phyloP scores from a whole-genome alignment of 1,139 yeast species.

The Pneumocystis canis region DNA sequence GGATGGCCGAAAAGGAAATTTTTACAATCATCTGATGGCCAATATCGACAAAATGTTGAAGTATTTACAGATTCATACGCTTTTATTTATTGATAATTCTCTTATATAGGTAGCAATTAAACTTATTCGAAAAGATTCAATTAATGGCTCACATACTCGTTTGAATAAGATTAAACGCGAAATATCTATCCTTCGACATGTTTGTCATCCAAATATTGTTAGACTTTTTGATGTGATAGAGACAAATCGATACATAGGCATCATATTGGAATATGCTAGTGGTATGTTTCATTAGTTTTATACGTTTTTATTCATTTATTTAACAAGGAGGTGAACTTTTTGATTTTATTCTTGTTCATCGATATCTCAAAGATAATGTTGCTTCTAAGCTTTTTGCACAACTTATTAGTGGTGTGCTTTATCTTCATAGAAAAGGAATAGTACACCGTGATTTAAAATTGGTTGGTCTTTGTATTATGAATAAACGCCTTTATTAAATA shows the following conservation, averaged over 20 bases:
- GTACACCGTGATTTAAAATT: conserved; percentile 70
- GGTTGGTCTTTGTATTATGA: conserved; percentile 21
- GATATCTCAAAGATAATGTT: conserved; percentile 68
- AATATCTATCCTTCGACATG: conserved; percentile 70
- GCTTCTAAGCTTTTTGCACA: conserved; percentile 88
- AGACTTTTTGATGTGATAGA: conserved; percentile 83
- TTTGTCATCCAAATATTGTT: conserved; percentile 88
- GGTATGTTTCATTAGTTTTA: conserved; percentile 23
- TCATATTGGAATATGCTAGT: conserved; percentile 87
- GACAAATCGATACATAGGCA: conserved; percentile 88
- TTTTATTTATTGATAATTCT: not conserved
- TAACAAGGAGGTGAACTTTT: conserved; percentile 67
- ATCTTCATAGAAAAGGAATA: conserved; percentile 70
- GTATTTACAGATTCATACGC: not conserved
- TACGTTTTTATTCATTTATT: not conserved
- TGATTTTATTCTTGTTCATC: conserved; percentile 76
- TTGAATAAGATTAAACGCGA: conserved; percentile 86
- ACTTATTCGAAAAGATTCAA: conserved; percentile 72
- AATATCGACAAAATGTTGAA: conserved; percentile 1
- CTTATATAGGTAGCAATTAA: conserved; percentile 71
- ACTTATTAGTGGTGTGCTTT: conserved; percentile 81
- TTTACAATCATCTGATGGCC: not conserved
- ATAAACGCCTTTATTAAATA: not conserved
- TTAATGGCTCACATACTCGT: conserved; percentile 38
- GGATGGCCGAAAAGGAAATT: conserved; percentile 81